Conservation (phyloP, 805 yeast genomes). For the Dipodascopsis tothii region DNA sequence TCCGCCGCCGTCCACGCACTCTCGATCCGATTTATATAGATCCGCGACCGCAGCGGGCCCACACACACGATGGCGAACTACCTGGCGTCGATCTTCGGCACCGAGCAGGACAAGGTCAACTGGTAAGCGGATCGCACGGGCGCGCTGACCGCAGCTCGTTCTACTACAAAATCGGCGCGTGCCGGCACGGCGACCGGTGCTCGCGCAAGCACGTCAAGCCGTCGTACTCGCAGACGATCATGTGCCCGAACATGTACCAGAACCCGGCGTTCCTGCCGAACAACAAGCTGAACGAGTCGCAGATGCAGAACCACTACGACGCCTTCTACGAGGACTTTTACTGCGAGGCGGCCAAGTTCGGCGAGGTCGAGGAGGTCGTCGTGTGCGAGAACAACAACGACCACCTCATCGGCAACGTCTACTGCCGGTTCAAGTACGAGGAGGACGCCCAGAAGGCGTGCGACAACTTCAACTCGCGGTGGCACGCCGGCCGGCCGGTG, state of each 20-base stretch:
- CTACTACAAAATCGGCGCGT: slow-evolving; percentile 79
- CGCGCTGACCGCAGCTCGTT: slow-evolving; percentile 36
- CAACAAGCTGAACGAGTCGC: slow-evolving; percentile 29
- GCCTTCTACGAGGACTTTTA: slow-evolving; percentile 66
- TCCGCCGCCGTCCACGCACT: no score
- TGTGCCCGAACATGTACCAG: slow-evolving; percentile 57
- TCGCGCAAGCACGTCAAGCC: slow-evolving; percentile 65
- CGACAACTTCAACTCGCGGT: slow-evolving; percentile 59
- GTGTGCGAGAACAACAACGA: slow-evolving; percentile 78
- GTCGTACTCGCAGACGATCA: slow-evolving; percentile 51
- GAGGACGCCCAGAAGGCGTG: slow-evolving; percentile 56
- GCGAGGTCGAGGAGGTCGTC: slow-evolving; percentile 52
- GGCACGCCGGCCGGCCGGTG: slow-evolving; percentile 76
- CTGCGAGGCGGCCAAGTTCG: slow-evolving; percentile 46
- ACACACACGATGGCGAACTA: slow-evolving; percentile 34
- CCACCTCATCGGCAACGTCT: slow-evolving; percentile 82
- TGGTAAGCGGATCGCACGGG: slow-evolving; percentile 25
- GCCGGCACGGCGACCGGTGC: slow-evolving; percentile 87
- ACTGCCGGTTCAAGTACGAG: slow-evolving; percentile 51
- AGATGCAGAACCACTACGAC: slow-evolving; percentile 46
- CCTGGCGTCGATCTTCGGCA: slow-evolving; percentile 33
- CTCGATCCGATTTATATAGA: no score
- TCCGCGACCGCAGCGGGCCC: no score
- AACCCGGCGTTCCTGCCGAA: slow-evolving; percentile 43
- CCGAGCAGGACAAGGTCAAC: slow-evolving; percentile 34